A percentile compares a stretch with the other conserved stretches of the same genome.
phyloP scores from a whole-genome alignment of 768 basidiomycete species.

The Tylopilus sp. region DNA sequence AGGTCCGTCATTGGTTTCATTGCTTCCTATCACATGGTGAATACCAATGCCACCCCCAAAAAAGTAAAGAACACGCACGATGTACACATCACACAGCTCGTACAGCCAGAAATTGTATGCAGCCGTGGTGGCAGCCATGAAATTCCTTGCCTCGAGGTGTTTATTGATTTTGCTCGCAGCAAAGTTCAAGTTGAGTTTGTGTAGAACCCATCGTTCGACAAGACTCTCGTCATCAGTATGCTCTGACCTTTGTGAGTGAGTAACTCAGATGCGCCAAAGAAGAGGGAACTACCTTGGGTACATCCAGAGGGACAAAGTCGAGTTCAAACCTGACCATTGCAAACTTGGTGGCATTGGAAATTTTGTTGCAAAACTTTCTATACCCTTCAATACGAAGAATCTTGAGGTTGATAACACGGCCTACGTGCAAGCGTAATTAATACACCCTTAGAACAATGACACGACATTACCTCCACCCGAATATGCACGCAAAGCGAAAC shows the following conservation, averaged over 20 bases:
- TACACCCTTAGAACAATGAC: not conserved
- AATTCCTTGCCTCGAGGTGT: constrained; percentile 76
- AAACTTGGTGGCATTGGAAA: constrained; percentile 98
- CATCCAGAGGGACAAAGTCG: constrained; percentile 69
- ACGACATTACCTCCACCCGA: constrained; percentile 69
- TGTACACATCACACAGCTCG: constrained; percentile 99
- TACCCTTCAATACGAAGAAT: constrained; percentile 96
- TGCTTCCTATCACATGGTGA: constrained; percentile 65
- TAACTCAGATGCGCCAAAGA: not conserved
- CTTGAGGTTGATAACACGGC: constrained; percentile 96
- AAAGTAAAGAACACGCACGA: constrained; percentile 50
- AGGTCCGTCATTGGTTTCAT: constrained; percentile 98
- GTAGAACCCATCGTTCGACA: constrained; percentile 92
- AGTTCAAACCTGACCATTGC: constrained; percentile 97
- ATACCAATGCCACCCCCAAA: not conserved
- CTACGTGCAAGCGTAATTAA: constrained; percentile 36
- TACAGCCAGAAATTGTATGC: constrained; percentile 97
- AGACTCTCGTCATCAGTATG: constrained; percentile 87
- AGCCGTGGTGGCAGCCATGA: constrained; percentile 85
- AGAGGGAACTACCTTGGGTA: constrained; percentile 53
- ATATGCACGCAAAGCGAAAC: constrained; percentile 95
- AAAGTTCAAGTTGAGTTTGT: constrained; percentile 85
- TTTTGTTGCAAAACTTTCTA: constrained; percentile 99
- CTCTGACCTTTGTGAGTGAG: constrained; percentile 37
- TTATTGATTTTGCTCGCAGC: constrained; percentile 76